Conservation (phyloP, 352 stramenopile genomes). For the Phytophthora foliorum region DNA sequence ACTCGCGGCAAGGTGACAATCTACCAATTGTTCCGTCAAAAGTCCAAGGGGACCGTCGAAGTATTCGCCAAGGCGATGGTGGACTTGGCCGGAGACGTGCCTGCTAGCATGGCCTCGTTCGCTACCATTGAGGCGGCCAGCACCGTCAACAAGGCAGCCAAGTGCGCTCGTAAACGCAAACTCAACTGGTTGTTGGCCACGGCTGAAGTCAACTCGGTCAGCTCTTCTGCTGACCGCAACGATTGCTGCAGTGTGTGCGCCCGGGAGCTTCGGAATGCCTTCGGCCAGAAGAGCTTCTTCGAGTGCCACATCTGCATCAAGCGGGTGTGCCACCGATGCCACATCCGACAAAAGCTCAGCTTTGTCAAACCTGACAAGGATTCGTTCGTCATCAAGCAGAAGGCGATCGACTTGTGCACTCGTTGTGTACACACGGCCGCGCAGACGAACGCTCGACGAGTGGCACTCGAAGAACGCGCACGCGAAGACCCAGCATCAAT, state of each 20-base stretch:
- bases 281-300: constrained; percentile 29
- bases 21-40: constrained; percentile 48
- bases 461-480: constrained; percentile 42
- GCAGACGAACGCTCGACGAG: constrained; percentile 38
- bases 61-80: constrained; percentile 43
- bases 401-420: constrained; percentile 38
- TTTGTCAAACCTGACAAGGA: constrained; percentile 30
- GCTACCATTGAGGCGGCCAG: constrained; percentile 29
- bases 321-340: constrained; percentile 41
- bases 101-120: constrained; percentile 23
- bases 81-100: constrained; percentile 29
- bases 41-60: constrained; percentile 40
- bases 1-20: constrained; percentile 34
- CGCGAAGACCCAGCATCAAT: constrained; percentile 28
- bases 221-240: constrained; percentile 2
- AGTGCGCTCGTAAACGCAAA: constrained; percentile 39
- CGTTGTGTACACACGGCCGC: constrained; percentile 40
- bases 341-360: constrained; percentile 38
- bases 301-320: constrained; percentile 41
- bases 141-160: constrained; percentile 21
- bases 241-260: constrained; percentile 36
- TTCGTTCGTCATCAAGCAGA: constrained; percentile 33
- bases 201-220: constrained; percentile 19
- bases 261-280: constrained; percentile 23
- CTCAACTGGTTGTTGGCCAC: constrained; percentile 43